Base-by-base conservation (phyloP, 2,329 filamentous ascomycete species). In the Parafenestella ontariensis region DNA sequence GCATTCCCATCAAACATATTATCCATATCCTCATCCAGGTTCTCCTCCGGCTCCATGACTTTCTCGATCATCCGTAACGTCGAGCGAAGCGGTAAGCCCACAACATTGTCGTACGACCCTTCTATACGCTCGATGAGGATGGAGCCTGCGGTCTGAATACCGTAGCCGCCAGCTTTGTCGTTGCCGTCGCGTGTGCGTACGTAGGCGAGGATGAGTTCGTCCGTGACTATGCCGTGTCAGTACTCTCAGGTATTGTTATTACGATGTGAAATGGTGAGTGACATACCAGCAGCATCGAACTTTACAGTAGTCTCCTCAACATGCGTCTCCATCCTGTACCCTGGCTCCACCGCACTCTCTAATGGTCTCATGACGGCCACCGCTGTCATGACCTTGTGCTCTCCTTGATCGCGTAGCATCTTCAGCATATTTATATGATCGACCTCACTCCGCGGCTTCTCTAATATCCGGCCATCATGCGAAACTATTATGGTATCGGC, bases 141-240 rank as follows among this genome's bases (percentile, higher is more conserved):
- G 8, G 90, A 89, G 1, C 91, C 95, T 10, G 94, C 81, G 0
- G 94, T 95, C 77, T 99, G 95, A 48, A 99, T 85, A 1, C 92
- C 95, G 76, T 99, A 99, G 0, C 95, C 95, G 2, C 95, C 95
- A 0, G 95, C 95, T 81, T 98, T 99, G 76, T 98, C 95, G 10
- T 87, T 92, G 1, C 95, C 95, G 80, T 99, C 95, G 50, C 94
- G 83, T 20, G 94, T 97, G 70, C 83, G 84, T 53, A 93, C 89
- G 72, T 93, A 93, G 48, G 85, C 85, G 65, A 91, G 81, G 54
- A 98, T 88, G 63, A 96, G 84, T 55, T 96, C 92, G 78, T 99
- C 94, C 13, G 87, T 86, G 4, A 88, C 81, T 76, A 58, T 28
- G 15, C 52, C 17, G 1, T 49, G 47, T 68, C 29, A 66, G 58